Evolutionary conservation across 257 asterid species (phyloP), one percentile per base, ranked within the genome.

Genomic region (Haberlea rhodopensis): DNA sequence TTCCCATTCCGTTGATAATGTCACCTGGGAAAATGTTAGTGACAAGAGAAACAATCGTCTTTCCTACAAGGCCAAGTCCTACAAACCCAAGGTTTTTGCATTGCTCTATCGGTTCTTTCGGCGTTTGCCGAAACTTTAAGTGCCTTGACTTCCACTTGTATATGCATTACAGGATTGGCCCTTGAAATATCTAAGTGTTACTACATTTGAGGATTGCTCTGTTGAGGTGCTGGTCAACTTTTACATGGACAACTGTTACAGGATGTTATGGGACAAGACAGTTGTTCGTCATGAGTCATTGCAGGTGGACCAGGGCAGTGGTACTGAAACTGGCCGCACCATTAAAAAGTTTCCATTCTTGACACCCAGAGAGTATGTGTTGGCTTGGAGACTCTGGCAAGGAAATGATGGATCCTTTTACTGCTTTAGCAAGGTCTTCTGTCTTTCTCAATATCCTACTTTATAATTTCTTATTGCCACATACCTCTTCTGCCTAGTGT

Each of bases 351-450:
- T 89, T 63, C 86, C 95, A 1, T 79, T 87, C 74, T 66, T 91
- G 82, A 80, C 96, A 45, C 86, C 85, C 55, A 79, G 98, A 72
- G 98, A 91, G 78, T 91, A 91, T 71, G 78, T 91, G 60, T 70
- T 85, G 72, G 96, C 92, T 74, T 91, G 98, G 98, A 91, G 77
- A 72, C 66, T 91, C 69, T 91, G 98, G 98, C 82, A 73, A 77
- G 96, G 89, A 69, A 53, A 10, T 25, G 78, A 82, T 60, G 90
- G 88, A 65, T 82, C 95, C 56, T 84, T 85, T 75, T 91, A 91
- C 79, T 89, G 98, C 84, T 80, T 80, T 71, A 85, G 80, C 68
- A 89, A 91, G 96, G 98, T 91, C 73, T 60, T n/a, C n/a, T n/a
- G n/a, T n/a, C n/a, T n/a, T n/a, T n/a, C n/a, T n/a, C n/a, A n/a